phyloP scores from a whole-genome alignment of 169 alveolate genomes.

The Plasmodium inui region DNA sequence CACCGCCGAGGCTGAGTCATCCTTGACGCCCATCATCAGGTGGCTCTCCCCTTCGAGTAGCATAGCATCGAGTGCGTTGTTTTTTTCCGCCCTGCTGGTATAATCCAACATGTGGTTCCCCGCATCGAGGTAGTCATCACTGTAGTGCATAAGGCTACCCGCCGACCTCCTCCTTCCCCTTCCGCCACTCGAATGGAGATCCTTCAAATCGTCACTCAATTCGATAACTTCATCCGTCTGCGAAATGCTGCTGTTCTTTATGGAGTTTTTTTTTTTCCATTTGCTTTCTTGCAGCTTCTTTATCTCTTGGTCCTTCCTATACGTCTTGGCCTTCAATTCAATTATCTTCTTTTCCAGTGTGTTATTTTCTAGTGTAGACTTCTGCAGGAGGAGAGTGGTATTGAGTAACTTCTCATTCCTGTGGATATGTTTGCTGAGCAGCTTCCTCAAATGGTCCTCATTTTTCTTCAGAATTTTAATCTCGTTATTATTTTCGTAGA shows the following conservation, averaged over 20 bases:
- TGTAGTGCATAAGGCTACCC: neutral
- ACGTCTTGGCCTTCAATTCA: slow-evolving; percentile 47
- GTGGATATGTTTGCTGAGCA: slow-evolving; percentile 50
- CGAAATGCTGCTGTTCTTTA: neutral
- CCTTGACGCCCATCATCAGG: neutral
- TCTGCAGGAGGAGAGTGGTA: slow-evolving; percentile 51
- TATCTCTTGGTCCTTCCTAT: slow-evolving; percentile 68
- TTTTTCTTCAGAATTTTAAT: slow-evolving; percentile 52
- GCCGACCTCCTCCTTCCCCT: neutral
- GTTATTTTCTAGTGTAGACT: slow-evolving; percentile 64
- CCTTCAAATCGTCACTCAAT: slow-evolving; percentile 1
- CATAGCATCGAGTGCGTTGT: neutral
- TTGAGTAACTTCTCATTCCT: slow-evolving; percentile 54
- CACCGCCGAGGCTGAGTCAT: neutral
- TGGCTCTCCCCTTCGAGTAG: neutral
- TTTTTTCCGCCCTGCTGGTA: slow-evolving; percentile 28
- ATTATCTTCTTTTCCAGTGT: slow-evolving; percentile 41
- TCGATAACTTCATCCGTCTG: neutral
- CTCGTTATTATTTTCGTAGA: slow-evolving; percentile 64
- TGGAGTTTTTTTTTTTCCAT: slow-evolving; percentile 7
- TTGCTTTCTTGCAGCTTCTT: slow-evolving; percentile 56
- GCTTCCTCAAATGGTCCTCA: slow-evolving; percentile 39
- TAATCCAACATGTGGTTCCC: neutral
- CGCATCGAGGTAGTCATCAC: neutral
- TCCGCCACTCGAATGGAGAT: neutral